These are phyloP conservation scores for Coleophoma cylindrospora DNA, from an alignment of 2,329 filamentous ascomycete species.

Conservation along the genomic window DNA sequence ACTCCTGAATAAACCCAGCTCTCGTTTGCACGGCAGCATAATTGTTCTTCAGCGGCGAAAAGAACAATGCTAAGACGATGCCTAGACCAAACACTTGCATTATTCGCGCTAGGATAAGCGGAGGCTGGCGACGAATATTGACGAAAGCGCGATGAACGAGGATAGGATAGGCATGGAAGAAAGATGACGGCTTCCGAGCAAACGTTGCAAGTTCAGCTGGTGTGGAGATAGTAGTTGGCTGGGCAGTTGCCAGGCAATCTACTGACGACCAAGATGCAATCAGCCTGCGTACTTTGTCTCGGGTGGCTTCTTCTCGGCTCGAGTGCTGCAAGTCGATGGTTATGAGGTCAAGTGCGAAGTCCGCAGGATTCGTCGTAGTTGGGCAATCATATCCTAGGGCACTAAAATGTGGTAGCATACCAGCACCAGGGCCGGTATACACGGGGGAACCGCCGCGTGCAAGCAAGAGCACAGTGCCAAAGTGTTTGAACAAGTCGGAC, in stretches of 20 bases:
- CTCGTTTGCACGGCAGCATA: constrained; percentile 69
- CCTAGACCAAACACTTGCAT: constrained; percentile 64
- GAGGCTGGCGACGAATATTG: constrained; percentile 64
- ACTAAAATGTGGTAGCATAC: constrained; percentile 63
- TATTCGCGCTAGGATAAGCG: constrained; percentile 57
- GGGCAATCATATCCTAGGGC: constrained; percentile 59
- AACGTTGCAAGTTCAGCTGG: constrained; percentile 70
- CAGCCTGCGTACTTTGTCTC: constrained; percentile 55
- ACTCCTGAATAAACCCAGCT: constrained; percentile 68
- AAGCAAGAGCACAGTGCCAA: constrained; percentile 66
- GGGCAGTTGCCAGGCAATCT: constrained; percentile 14
- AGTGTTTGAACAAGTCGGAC: constrained; percentile 66
- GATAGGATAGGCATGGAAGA: constrained; percentile 59
- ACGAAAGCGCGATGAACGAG: constrained; percentile 63
- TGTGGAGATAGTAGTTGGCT: constrained; percentile 37
- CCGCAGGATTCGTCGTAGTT: constrained; percentile 67
- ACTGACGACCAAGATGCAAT: constrained; percentile 50
- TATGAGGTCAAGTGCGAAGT: constrained; percentile 73
- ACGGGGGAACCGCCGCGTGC: constrained; percentile 65
- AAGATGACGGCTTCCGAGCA: constrained; percentile 55
- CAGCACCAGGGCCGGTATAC: constrained; percentile 57
- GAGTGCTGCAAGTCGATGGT: constrained; percentile 69
- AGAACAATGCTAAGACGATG: constrained; percentile 62
- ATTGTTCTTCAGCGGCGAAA: constrained; percentile 64
- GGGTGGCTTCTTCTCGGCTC: constrained; percentile 54